Percentiles rank a stretch among this genome's conserved stretches.
Conservation (phyloP, 805 yeast genomes). For the Saccharomycopsis amapae region DNA sequence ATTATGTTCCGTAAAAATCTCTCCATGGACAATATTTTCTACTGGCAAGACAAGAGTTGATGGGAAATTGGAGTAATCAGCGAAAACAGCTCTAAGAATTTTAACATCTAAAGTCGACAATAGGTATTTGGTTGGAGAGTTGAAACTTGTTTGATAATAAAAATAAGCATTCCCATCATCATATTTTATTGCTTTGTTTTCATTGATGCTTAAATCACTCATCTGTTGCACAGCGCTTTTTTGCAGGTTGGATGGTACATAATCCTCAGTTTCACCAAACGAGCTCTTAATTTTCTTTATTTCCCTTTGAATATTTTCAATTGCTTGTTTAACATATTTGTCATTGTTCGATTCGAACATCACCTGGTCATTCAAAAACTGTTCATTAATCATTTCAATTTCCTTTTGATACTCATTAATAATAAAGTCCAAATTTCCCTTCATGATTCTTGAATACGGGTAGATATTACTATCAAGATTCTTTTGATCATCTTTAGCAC, state of each 20-base stretch:
- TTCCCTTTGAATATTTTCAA: constrained; percentile 34
- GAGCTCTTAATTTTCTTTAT: constrained; percentile 1
- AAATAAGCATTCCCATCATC: constrained; percentile 46
- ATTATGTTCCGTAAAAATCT: constrained; percentile 49
- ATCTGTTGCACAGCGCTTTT: not conserved
- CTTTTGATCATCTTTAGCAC: constrained; percentile 9
- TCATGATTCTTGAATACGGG: constrained; percentile 60
- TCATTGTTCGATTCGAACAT: constrained; percentile 44
- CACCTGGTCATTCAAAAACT: constrained; percentile 9
- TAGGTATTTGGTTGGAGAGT: constrained; percentile 57
- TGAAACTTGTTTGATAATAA: constrained; percentile 74
- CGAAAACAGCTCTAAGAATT: constrained; percentile 56
- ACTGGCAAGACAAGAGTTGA: constrained; percentile 50
- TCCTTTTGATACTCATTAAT: constrained; percentile 53
- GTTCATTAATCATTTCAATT: constrained; percentile 46
- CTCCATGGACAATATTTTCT: constrained; percentile 65
- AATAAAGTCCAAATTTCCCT: constrained; percentile 52
- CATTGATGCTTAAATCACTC: constrained; percentile 3
- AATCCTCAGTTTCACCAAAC: constrained; percentile 1
- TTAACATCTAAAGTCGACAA: constrained; percentile 76
- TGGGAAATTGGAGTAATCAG: constrained; percentile 63
- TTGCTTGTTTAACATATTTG: constrained; percentile 42
- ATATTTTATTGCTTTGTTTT: constrained; percentile 21
- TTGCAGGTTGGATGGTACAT: constrained; percentile 9
- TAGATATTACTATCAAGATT: constrained; percentile 29